These are phyloP conservation scores for Fusarium austroafricanum DNA, from an alignment of 2,329 filamentous ascomycete genomes.

Conservation along the genomic window DNA sequence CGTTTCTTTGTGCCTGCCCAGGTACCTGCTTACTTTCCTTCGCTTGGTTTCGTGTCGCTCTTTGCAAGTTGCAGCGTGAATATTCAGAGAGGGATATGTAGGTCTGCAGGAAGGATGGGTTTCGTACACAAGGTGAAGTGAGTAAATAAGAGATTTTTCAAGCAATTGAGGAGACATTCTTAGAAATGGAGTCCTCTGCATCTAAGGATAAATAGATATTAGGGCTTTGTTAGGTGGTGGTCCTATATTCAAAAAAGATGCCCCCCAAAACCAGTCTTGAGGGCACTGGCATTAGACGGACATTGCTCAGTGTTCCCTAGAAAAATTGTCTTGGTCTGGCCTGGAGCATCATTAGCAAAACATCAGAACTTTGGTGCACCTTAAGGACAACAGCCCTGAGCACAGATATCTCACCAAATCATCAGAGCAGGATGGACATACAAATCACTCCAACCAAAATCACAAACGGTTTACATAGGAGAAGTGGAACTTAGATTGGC, in stretches of 20 bases:
- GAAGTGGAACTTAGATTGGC: not conserved
- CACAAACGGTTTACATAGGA: conserved; percentile 14
- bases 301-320: not conserved
- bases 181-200: too few species aligned
- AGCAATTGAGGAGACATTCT: too few species aligned
- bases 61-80: conserved; percentile 15
- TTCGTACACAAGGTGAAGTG: too few species aligned
- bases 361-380: not conserved
- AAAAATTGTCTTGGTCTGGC: not conserved
- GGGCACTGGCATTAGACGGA: conserved; percentile 22
- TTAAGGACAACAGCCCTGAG: not conserved
- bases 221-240: not conserved
- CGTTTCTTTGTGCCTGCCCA: too few species aligned
- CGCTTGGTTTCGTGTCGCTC: not conserved
- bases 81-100: not conserved
- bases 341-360: not conserved
- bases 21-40: too few species aligned
- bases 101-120: not conserved
- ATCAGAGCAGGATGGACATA: not conserved
- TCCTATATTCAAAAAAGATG: not conserved
- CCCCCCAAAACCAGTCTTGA: not conserved
- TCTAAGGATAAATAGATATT: too few species aligned
- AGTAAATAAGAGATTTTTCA: too few species aligned
- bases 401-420: not conserved
- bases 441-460: not conserved